phyloP scores from a whole-genome alignment of 805 yeast species.

The Kuraishia capsulata region DNA sequence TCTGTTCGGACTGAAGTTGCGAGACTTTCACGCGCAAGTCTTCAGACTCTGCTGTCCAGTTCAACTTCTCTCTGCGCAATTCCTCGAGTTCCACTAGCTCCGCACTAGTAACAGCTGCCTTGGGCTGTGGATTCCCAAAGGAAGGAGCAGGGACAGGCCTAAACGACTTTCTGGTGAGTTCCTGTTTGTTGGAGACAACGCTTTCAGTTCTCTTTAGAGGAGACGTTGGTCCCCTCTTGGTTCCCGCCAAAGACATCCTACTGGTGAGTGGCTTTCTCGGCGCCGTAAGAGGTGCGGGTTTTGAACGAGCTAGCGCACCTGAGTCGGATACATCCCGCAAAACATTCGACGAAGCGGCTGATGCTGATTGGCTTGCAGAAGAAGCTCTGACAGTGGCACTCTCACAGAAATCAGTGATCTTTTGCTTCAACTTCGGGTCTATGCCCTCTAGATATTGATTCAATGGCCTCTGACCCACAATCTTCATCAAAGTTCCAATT shows the following conservation, averaged over 20 bases:
- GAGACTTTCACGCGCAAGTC: constrained; percentile 18
- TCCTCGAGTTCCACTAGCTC: constrained; percentile 39
- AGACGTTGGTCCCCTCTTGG: constrained; percentile 63
- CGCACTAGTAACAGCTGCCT: constrained; percentile 6
- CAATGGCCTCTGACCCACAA: constrained; percentile 68
- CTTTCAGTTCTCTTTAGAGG: constrained; percentile 44
- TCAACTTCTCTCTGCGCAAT: constrained; percentile 43
- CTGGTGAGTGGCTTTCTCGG: neutral
- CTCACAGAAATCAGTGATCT: constrained; percentile 52
- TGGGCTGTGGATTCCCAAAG: constrained; percentile 3
- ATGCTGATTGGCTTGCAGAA: neutral
- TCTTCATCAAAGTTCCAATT: constrained; percentile 74
- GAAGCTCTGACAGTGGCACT: constrained; percentile 42
- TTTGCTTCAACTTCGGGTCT: constrained; percentile 59
- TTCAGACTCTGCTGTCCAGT: constrained; percentile 30
- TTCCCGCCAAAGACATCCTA: constrained; percentile 30
- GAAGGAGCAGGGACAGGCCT: constrained; percentile 2
- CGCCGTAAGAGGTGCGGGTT: neutral
- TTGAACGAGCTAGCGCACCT: neutral
- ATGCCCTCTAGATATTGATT: constrained; percentile 53
- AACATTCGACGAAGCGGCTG: neutral
- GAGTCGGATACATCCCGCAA: no score
- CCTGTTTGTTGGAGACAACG: neutral
- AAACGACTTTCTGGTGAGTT: neutral
- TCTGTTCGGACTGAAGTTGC: constrained; percentile 18